Evolutionary conservation across 1,284 basidiomycete species (phyloP), one percentile per base, ranked within the genome.

Genomic region (Ustilago hordei): DNA sequence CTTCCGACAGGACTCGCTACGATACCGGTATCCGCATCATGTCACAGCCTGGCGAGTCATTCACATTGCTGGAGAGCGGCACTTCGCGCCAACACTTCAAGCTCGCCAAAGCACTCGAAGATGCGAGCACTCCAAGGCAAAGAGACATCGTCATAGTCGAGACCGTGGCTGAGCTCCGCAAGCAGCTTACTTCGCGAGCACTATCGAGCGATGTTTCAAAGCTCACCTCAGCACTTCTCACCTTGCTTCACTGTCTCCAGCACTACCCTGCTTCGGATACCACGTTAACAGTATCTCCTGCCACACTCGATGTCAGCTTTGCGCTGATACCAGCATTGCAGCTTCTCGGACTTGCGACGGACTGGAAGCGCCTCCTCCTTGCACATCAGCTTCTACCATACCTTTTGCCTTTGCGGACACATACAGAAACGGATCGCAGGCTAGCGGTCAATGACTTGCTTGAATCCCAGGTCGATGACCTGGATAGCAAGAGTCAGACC

Each of bases 51-150:
- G 55, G 57, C 19, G 57, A 58, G 23, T 50, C 58, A 3, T 76
- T 78, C 66, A 78, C 78, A 15, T 34, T 80, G 60, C 70, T 80
- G 23, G 78, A 80, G 53, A 75, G 71, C 38, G 71, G 71, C 55
- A 67, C 78, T 48, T 63, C 75, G 31, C 71, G 78, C 0, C 39
- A 58, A 15, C 78, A 80, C 72, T 80, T 80, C 64, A 74, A 71
- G 56, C 69, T 80, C 15, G 68, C 69, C 35, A 80, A 78, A 41
- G 55, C 48, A 7, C 64, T 80, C 19, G 78, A 80, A 38, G 69
- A 72, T 47, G 55, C 64, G 3, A 31, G 34, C 8, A 54, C 59
- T 1, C 2, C 52, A 35, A 15, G 11, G 8, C 50, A 65, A 17
- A 55, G 66, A 17, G 75, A 78, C 39, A 23, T 12, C 19, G 52